Evolutionary conservation across 2,329 filamentous ascomycete species (phyloP).

Genomic region (Paecilomyces sp.): DNA sequence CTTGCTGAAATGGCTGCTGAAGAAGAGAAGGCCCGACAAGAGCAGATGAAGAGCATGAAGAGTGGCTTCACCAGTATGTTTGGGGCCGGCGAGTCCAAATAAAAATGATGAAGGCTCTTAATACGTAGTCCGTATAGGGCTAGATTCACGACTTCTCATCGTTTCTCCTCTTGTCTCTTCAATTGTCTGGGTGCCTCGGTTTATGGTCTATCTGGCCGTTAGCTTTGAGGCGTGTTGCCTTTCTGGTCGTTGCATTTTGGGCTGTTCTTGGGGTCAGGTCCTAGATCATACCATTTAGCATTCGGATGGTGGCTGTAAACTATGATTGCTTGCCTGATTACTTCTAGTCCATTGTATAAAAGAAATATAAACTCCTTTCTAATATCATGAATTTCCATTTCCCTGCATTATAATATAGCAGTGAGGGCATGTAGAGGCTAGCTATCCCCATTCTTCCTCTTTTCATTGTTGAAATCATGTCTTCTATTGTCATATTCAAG

Average conservation of each 20-base stretch:
- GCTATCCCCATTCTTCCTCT: background rate
- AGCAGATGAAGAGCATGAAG: slow-evolving; percentile 91
- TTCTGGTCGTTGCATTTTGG: background rate
- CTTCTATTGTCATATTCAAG: background rate
- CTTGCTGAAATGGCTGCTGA: slow-evolving; percentile 85
- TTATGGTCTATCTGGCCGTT: background rate
- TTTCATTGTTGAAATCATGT: background rate
- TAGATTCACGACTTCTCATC: background rate
- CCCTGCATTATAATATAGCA: background rate
- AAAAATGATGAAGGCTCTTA: slow-evolving; percentile 8
- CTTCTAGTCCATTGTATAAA: background rate
- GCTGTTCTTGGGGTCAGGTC: background rate
- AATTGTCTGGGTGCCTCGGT: background rate
- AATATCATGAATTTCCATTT: background rate
- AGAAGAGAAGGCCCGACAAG: slow-evolving; percentile 82
- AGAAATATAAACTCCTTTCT: slow-evolving; percentile 3
- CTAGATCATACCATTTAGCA: background rate
- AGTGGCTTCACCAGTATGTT: slow-evolving; percentile 58
- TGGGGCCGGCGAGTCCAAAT: slow-evolving; percentile 28
- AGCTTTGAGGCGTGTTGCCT: background rate
- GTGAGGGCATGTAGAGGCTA: background rate
- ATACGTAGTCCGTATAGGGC: background rate
- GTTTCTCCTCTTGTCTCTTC: background rate
- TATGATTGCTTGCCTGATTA: background rate
- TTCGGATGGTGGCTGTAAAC: background rate